Conservation (phyloP, 192 early-diverging fungal species). For the Podila epicladia region DNA sequence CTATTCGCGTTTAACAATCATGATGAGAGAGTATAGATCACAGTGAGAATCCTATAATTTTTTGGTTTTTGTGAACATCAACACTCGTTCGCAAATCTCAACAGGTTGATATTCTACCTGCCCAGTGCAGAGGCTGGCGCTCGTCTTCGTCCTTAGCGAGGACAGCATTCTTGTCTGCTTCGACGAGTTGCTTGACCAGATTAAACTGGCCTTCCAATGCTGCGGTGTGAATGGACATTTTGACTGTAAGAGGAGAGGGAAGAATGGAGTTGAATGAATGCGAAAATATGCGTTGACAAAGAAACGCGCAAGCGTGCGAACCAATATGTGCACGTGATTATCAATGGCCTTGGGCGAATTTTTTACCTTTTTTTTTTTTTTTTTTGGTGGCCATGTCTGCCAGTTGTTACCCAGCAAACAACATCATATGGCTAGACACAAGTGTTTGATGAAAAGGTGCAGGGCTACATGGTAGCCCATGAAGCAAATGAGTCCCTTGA, state of each 20-base stretch:
- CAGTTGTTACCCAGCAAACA: no score
- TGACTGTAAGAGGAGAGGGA: neutral
- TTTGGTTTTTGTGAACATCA: no score
- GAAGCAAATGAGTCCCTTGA: no score
- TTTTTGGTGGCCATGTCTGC: no score
- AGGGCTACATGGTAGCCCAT: no score
- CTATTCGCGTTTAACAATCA: neutral
- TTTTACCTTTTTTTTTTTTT: no score
- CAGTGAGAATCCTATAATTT: neutral
- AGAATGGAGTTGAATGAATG: neutral
- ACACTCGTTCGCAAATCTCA: no score
- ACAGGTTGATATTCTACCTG: constrained; percentile 26
- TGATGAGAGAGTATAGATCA: constrained; percentile 37
- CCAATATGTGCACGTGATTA: neutral
- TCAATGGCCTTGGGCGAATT: no score
- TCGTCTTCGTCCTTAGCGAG: constrained; percentile 75
- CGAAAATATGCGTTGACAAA: neutral
- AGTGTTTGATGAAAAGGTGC: no score
- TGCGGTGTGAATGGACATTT: constrained; percentile 50
- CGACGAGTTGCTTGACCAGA: constrained; percentile 60
- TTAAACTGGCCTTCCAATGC: constrained; percentile 56
- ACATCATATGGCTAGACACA: no score
- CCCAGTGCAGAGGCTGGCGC: constrained; percentile 63
- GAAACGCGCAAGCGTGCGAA: neutral
- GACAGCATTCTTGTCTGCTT: constrained; percentile 57